These are phyloP conservation scores for Pestalotiopsis sp. DNA, from an alignment of 2,329 filamentous ascomycete species.

Conservation along the genomic window DNA sequence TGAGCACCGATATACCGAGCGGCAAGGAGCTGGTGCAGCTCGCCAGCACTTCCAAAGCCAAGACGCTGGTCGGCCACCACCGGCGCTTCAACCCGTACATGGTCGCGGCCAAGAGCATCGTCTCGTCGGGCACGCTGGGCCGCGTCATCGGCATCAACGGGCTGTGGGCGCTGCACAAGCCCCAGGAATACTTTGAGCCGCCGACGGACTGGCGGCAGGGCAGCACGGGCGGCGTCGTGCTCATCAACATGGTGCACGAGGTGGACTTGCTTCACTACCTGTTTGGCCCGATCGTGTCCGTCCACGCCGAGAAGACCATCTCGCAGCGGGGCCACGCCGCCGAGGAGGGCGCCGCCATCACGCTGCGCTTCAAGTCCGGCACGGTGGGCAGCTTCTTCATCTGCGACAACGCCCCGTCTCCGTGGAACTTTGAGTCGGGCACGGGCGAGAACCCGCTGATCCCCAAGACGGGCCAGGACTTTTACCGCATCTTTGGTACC, in stretches of 20 bases:
- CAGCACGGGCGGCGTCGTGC: constrained; percentile 47
- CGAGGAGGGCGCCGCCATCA: constrained; percentile 59
- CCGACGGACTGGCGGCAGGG: constrained; percentile 50
- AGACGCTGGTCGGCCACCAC: constrained; percentile 60
- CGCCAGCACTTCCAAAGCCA: constrained; percentile 32
- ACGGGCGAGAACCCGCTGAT: constrained; percentile 62
- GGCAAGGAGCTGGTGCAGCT: constrained; percentile 35
- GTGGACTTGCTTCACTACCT: constrained; percentile 60
- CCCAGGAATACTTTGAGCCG: constrained; percentile 49
- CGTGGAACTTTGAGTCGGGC: constrained; percentile 58
- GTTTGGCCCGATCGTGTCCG: constrained; percentile 52
- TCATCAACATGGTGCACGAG: constrained; percentile 65
- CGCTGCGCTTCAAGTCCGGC: constrained; percentile 54
- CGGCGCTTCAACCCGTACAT: constrained; percentile 62
- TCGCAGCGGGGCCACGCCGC: constrained; percentile 49
- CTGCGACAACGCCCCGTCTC: constrained; percentile 52
- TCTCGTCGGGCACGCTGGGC: constrained; percentile 45
- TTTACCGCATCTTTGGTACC: constrained; percentile 59
- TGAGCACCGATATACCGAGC: constrained; percentile 43
- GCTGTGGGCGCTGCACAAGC: constrained; percentile 57
- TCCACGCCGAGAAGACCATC: constrained; percentile 50
- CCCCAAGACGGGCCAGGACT: constrained; percentile 41
- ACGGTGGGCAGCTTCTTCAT: constrained; percentile 60
- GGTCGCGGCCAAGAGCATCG: constrained; percentile 46
- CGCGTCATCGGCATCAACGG: constrained; percentile 54